These are phyloP conservation scores for Polygonum aviculare DNA, from an alignment of 148 eudicot species.

Conservation along the genomic window DNA sequence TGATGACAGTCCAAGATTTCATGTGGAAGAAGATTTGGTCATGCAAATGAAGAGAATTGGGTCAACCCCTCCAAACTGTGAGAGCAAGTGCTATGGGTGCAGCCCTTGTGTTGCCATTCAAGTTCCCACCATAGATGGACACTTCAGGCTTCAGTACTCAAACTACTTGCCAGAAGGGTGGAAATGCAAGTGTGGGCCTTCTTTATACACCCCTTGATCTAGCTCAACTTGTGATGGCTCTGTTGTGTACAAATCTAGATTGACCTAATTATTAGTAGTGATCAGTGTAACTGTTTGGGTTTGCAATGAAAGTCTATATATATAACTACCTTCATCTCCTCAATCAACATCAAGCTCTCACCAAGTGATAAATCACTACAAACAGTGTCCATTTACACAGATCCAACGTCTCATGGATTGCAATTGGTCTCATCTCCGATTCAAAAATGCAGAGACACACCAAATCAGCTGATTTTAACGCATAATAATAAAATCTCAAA, in stretches of 20 bases:
- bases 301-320: neutral
- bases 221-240: neutral
- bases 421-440: neutral
- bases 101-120: slow-evolving; percentile 9
- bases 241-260: neutral
- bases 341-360: no score
- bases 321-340: neutral
- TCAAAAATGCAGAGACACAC: slow-evolving; percentile 1
- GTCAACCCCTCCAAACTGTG: slow-evolving; percentile 10
- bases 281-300: neutral
- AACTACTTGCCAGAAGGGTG: slow-evolving; percentile 10
- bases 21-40: neutral
- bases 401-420: no score
- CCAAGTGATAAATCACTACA: no score
- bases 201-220: slow-evolving; percentile 4
- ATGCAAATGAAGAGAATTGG: slow-evolving; percentile 7
- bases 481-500: no score
- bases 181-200: slow-evolving; percentile 15
- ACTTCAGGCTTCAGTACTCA: slow-evolving; percentile 6
- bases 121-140: slow-evolving; percentile 1
- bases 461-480: neutral
- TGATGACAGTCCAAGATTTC: neutral
- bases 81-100: slow-evolving; percentile 11
- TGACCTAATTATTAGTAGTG: neutral
- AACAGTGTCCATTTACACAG: no score